Conservation (phyloP, 129 eudicot species). For the Logfia minima region DNA sequence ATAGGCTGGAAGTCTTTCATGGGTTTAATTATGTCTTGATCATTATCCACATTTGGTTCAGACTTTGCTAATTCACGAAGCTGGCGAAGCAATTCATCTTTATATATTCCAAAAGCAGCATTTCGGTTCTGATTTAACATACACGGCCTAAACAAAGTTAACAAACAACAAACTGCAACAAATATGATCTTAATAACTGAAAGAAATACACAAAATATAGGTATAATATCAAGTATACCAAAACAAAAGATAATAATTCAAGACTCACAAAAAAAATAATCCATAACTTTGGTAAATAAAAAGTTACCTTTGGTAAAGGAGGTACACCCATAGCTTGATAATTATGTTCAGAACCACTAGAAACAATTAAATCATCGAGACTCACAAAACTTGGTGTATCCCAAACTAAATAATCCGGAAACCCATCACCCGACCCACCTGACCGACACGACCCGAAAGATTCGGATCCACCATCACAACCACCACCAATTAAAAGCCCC, state of each 20-base stretch:
- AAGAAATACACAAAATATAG: not conserved
- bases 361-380: constrained; percentile 72
- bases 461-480: constrained; percentile 31
- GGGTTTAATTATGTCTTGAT: constrained; percentile 37
- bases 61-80: constrained; percentile 71
- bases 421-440: constrained; percentile 38
- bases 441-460: constrained; percentile 33
- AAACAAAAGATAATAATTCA: not conserved
- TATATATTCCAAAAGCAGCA: constrained; percentile 69
- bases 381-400: constrained; percentile 69
- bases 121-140: constrained; percentile 66
- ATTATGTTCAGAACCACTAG: constrained; percentile 48
- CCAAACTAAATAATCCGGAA: constrained; percentile 67
- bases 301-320: constrained; percentile 75
- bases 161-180: not conserved
- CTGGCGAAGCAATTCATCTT: constrained; percentile 71
- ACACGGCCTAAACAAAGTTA: constrained; percentile 30
- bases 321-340: constrained; percentile 78
- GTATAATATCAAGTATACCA: not conserved
- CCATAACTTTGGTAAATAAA: no score
- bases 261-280: no score
- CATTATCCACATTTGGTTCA: constrained; percentile 46
- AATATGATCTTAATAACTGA: constrained; percentile 10
- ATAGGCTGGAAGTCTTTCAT: constrained; percentile 26
- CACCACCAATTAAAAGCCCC: constrained; percentile 18